Base-by-base conservation (phyloP, 164 flowering plant species). In the Piper betle region DNA sequence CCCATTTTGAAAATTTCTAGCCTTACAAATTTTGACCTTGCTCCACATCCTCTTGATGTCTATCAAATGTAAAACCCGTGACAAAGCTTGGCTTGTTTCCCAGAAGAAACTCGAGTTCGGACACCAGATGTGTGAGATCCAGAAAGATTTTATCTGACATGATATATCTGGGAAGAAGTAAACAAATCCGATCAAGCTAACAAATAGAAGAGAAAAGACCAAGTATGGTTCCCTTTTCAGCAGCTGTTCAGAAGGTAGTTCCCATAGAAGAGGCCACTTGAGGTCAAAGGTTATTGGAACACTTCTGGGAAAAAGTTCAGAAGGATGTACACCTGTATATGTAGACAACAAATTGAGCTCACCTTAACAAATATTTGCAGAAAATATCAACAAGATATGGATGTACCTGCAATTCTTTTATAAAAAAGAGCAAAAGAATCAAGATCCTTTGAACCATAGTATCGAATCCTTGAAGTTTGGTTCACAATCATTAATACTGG, bases 101-200 rank as follows among this genome's bases (percentile, higher is more conserved):
- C 88, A 95, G 71, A 88, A 78, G 58, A 88, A 80, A 65, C 73
- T 85, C 77, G 84, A 66, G 72, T 84, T 86, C 63, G 81, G 68
- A 64, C 74, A 86, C 37, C 87, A 86, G 50, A 71, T 65, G 68
- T 79, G 76, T 11, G 72, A 75, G 17, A 57, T 66, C 84, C 86
- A 83, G 15, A 84, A 66, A 40, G 83, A 78, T 65, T 64, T 69
- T 17, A 84, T 61, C 46, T 61, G 76, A 5, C 75, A 68, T 58
- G 80, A 19, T 6, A 80, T 62, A 52, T 58, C 54, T 3, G 88
- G 88, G 57, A 68, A 76, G 33, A 76, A 52, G 57, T 64, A 70
- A 6, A 80, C 10, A 54, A 74, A 58, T 4, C 66, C 70, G 69
- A 79, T 76, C 39, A 79, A 66, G 53, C 69, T 69, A 62, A 86